A percentile compares a stretch with the other conserved stretches of the same genome.
Evolutionary conservation across 257 asterid genomes (phyloP).

Genomic region (Solanum acaule): DNA sequence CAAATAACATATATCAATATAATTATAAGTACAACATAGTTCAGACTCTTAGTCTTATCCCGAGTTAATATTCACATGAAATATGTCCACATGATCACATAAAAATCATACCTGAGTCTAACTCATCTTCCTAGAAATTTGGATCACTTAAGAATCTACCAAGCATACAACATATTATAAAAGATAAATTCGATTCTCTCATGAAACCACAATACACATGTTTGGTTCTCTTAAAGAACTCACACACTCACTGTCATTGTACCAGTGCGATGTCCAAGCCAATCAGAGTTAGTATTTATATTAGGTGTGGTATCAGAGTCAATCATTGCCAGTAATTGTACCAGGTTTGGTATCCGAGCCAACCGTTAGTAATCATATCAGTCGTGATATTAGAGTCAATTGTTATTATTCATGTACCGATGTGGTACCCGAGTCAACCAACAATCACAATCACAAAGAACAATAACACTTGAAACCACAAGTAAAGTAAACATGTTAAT

Average conservation of each 20-base stretch:
- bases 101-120: no score
- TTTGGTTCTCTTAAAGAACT: neutral
- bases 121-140: neutral
- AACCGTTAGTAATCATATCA: neutral
- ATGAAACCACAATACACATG: neutral
- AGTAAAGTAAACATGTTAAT: neutral
- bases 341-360: neutral
- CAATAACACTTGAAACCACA: neutral
- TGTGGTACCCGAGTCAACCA: neutral
- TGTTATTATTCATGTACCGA: neutral
- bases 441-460: neutral
- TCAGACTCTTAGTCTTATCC: neutral
- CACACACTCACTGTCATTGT: no score
- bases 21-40: neutral
- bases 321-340: neutral
- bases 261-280: neutral
- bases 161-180: no score
- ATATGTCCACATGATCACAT: neutral
- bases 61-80: neutral
- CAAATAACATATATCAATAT: neutral
- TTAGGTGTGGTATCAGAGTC: neutral
- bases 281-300: neutral
- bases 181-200: neutral
- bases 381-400: neutral
- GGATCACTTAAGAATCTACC: neutral